Evolutionary conservation across 441 rosid genomes (phyloP), one percentile per base, ranked within the genome.

Genomic region (Jatropha multifida): DNA sequence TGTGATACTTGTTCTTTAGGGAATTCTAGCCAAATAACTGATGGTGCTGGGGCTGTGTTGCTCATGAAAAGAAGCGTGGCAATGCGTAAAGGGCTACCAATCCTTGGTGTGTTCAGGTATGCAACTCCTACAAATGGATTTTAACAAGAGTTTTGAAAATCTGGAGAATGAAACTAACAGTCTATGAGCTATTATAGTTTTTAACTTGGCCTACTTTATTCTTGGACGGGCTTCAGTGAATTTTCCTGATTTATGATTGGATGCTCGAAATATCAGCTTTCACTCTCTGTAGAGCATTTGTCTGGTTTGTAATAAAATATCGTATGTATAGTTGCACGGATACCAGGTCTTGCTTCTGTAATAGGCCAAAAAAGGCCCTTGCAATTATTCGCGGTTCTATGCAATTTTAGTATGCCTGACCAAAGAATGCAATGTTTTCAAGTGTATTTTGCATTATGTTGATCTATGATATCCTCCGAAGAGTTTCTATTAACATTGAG

Each of bases 21-120:
- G 75, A 96, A 96, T 86, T 86, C 99, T 77, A 94, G 99, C 85
- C 99, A 96, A 86, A 90, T 94, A 17, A 92, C 83, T 85, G 99
- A 96, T 81, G 99, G 99, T 78, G 98, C 99, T 27, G 98, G 90
- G 68, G 99, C 98, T 49, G 99, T 94, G 68, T 88, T 96, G 76
- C 97, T 94, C 44, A 94, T 96, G 99, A 94, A 86, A 87, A 92
- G 99, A 80, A 91, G 94, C 83, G 78, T 92, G 78, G 98, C 99
- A 38, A 78, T 84, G 82, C 79, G 56, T 14, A 96, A 92, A 83
- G 97, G 96, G 68, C 83, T 96, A 49, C 95, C 98, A 7, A 87
- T 96, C 72, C 95, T 96, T 59, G 99, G 99, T 70, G 95, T 94
- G 18, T 94, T 94, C 87, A 91, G 98, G 99, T 90, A 23, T 48